Conservation (phyloP, 1,139 yeast genomes). For the Pichia sp. region DNA sequence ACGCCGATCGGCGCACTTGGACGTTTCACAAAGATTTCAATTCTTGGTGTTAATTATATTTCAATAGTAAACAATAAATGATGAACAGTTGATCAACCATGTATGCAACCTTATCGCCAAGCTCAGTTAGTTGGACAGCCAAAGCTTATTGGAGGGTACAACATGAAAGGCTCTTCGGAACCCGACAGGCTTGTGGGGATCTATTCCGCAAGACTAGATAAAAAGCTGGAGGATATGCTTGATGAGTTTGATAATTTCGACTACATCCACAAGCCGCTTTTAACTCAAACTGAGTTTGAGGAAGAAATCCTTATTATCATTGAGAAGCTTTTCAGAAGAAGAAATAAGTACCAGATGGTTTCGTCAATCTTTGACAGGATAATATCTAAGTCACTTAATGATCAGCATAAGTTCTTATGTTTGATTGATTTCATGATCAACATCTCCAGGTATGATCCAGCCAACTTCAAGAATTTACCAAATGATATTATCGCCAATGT, state of each 20-base stretch:
- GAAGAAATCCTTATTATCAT: conserved; percentile 20
- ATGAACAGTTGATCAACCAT: too few relatives aligned
- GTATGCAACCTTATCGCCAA: too few relatives aligned
- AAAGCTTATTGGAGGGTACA: too few relatives aligned
- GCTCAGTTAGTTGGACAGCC: too few relatives aligned
- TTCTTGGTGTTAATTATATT: too few relatives aligned
- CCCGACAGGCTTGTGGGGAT: conserved; percentile 1
- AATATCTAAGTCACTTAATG: conserved; percentile 7
- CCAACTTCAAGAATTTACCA: conserved; percentile 22
- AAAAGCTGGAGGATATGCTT: conserved; percentile 20
- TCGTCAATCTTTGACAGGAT: conserved; percentile 19
- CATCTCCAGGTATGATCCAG: conserved; percentile 22
- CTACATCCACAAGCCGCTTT: conserved; percentile 21
- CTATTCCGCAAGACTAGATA: conserved; percentile 11
- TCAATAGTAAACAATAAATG: too few relatives aligned
- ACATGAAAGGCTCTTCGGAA: background rate
- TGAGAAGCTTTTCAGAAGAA: conserved; percentile 17
- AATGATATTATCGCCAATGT: conserved; percentile 21
- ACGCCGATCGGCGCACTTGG: too few relatives aligned
- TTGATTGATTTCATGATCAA: conserved; percentile 25
- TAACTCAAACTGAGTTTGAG: conserved; percentile 24
- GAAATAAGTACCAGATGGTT: conserved; percentile 18
- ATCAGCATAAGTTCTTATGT: conserved; percentile 20
- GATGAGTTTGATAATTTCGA: conserved; percentile 21
- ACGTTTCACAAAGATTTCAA: too few relatives aligned